Base-by-base conservation (phyloP, 345 rosid species). In the Boechera divaricarpa region DNA sequence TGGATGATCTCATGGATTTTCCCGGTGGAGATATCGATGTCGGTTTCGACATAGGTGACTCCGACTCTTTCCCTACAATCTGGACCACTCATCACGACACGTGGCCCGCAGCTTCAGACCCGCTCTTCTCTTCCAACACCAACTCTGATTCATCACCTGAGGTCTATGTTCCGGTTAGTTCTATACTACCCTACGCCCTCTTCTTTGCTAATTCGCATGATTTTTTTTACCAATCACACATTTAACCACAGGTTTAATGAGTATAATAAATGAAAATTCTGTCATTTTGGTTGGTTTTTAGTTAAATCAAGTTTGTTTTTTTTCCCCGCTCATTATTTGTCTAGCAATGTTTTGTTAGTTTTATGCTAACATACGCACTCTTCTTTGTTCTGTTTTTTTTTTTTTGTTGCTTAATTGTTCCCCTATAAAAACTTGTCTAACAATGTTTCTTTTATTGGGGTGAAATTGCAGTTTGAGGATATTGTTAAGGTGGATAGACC, bases 101-200 rank as follows among this genome's bases (percentile, higher is more conserved):
- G 0, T 82, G 89, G 26, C 86, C 92, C 4, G 52, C 68, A 6
- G 64, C 81, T 64, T 83, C 97, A 11, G 90, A 86, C 73, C 83
- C 89, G 7, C 90, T 85, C 66, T 87, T 91, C 85, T 86, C 91
- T 42, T 77, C 81, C 75, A 82, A 83, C 76, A 63, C 70, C 63
- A 84, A 77, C 63, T 77, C 96, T 1, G 88, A 88, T 81, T 87
- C 90, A 15, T 87, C 98, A 7, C 82, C 93, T 18, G 90, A 89
- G 83, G 84, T 95, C 84, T 91, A 91, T 51, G 95, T 93, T 79
- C 99, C 97, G 80, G 99, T 96, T 53, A 80, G 91, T 83, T 47
- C 3, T 24, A 5, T 55, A 21, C 24, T 21, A 21, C 24, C 24
- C 24, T 21, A 21, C 24, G 57, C 67, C 56, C 1, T 59, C 15